phyloP scores from a whole-genome alignment of 805 yeast species.

The Blastobotrys attinorum region DNA sequence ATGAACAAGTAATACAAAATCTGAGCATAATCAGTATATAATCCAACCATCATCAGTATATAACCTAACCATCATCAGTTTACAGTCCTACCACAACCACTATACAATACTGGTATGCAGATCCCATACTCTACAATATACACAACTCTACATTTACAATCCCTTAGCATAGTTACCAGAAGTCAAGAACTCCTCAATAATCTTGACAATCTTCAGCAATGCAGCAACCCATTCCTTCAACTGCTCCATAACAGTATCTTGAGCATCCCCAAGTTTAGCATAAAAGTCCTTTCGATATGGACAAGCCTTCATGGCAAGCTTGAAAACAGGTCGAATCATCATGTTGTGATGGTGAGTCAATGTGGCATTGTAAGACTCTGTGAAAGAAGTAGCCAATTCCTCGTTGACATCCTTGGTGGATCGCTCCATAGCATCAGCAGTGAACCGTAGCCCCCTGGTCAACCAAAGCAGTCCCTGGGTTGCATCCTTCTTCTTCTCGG shows the following conservation, averaged over 20 bases:
- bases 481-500: conserved; percentile 61
- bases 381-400: conserved; percentile 72
- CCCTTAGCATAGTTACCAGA: conserved; percentile 87
- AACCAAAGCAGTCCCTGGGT: conserved; percentile 90
- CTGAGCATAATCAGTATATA: no score
- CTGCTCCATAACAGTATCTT: conserved; percentile 53
- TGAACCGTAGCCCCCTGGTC: conserved; percentile 71
- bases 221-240: conserved; percentile 68
- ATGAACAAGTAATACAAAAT: no score
- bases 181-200: conserved; percentile 66
- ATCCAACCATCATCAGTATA: no score
- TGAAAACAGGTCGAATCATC: conserved; percentile 78
- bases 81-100: no score
- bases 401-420: conserved; percentile 52
- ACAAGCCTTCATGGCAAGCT: conserved; percentile 91
- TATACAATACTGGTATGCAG: no score
- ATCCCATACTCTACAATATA: no score
- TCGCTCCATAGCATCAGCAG: conserved; percentile 83
- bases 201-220: conserved; percentile 63
- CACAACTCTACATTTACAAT: conserved; percentile 35
- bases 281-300: conserved; percentile 86
- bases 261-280: conserved; percentile 62
- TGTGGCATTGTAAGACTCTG: conserved; percentile 76
- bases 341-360: conserved; percentile 74
- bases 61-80: no score